Evolutionary conservation across 306 rosid genomes (phyloP).

Genomic region (Glycyrrhiza uralensis): DNA sequence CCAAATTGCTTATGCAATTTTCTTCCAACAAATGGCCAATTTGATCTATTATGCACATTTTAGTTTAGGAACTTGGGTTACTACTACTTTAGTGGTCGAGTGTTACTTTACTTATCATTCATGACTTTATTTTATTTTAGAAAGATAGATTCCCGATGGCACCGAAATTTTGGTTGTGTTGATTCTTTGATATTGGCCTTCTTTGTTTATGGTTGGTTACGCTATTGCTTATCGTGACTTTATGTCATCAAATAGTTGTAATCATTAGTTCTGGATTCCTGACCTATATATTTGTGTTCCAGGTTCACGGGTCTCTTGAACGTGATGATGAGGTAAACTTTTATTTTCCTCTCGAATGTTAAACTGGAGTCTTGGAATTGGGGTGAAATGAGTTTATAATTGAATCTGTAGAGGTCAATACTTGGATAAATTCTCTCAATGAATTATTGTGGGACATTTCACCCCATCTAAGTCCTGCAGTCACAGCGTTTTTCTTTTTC

Average conservation of each 20-base stretch:
- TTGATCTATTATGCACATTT: not conserved
- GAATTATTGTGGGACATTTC: too few species aligned
- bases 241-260: not conserved
- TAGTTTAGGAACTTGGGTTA: not conserved
- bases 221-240: conserved; percentile 3
- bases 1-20: not conserved
- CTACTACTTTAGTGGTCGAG: not conserved
- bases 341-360: conserved; percentile 15
- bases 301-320: conserved; percentile 96
- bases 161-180: not conserved
- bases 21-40: not conserved
- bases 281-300: conserved; percentile 34
- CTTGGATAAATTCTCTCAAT: not conserved
- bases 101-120: conserved; percentile 1
- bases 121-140: not conserved
- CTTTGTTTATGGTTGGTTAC: conserved; percentile 2
- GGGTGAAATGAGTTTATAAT: conserved; percentile 1
- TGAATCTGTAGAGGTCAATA: not conserved
- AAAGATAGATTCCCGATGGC: conserved; percentile 10
- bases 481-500: not conserved
- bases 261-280: not conserved
- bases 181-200: not conserved
- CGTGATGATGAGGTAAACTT: conserved; percentile 88
- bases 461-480: too few species aligned
- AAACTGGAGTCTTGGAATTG: not conserved